These are phyloP conservation scores for Scenedesmus sp. DNA, from an alignment of 163 green algal species.

Conservation along the genomic window DNA sequence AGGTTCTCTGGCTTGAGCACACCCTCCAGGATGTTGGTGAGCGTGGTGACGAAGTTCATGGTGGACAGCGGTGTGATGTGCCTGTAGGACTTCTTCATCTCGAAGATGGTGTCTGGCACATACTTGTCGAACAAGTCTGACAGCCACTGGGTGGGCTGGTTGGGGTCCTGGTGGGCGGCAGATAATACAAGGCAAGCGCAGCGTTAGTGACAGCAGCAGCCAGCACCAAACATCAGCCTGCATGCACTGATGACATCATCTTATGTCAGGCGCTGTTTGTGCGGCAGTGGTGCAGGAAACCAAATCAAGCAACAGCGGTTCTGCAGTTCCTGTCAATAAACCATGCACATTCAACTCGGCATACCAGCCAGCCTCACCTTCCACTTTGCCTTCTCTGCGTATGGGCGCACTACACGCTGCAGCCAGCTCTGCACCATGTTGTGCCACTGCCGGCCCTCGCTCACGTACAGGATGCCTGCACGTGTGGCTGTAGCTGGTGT, in stretches of 20 bases:
- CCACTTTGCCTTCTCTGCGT: slow-evolving; percentile 88
- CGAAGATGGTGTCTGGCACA: slow-evolving; percentile 80
- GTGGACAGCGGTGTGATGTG: slow-evolving; percentile 86
- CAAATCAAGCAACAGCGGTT: background rate
- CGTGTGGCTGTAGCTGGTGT: slow-evolving; percentile 88
- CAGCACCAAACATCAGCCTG: background rate
- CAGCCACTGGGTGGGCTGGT: slow-evolving; percentile 75
- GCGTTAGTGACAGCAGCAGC: background rate
- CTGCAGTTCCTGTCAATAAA: background rate
- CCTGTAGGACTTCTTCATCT: slow-evolving; percentile 88
- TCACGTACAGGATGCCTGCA: slow-evolving; percentile 89
- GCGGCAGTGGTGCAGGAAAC: background rate
- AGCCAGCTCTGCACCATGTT: slow-evolving; percentile 87
- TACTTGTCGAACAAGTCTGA: slow-evolving; percentile 90
- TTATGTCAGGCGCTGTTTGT: too few relatives aligned
- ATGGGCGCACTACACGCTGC: slow-evolving; percentile 70
- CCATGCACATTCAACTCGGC: background rate
- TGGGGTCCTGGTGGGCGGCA: slow-evolving; percentile 61
- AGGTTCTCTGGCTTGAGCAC: slow-evolving; percentile 86
- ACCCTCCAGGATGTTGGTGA: slow-evolving; percentile 89
- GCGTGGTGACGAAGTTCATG: slow-evolving; percentile 86
- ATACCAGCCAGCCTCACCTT: slow-evolving; percentile 50
- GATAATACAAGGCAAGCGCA: background rate
- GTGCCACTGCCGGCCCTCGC: slow-evolving; percentile 84
- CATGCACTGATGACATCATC: background rate